These are phyloP conservation scores for Cladosporium sp. DNA, from an alignment of 2,329 filamentous ascomycete species.

Conservation along the genomic window DNA sequence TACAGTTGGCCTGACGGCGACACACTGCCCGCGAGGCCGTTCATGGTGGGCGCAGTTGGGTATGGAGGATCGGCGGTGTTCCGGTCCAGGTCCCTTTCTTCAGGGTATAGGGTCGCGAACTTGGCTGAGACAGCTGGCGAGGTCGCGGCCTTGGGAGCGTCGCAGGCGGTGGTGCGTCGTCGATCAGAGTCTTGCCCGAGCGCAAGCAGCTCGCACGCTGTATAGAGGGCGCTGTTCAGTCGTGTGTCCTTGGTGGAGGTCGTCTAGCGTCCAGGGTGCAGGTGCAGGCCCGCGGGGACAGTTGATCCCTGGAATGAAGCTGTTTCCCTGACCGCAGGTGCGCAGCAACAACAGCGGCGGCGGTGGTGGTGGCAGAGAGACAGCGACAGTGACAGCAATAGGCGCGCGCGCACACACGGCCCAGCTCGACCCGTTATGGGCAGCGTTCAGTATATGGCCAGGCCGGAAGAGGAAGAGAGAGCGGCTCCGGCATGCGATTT, in stretches of 20 bases:
- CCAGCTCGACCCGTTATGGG: constrained; percentile 20
- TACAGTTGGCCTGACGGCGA: constrained; percentile 68
- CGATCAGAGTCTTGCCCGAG: background rate
- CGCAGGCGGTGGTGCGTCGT: background rate
- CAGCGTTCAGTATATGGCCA: constrained; percentile 16
- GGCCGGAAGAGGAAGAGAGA: constrained; percentile 9
- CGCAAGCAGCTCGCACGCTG: constrained; percentile 15
- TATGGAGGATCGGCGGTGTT: constrained; percentile 13
- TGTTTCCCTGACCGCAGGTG: constrained; percentile 5
- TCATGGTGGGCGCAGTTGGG: constrained; percentile 44
- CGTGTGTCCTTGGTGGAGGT: background rate
- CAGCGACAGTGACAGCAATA: background rate
- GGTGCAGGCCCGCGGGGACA: background rate
- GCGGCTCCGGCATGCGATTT: constrained; percentile 16
- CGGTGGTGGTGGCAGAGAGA: background rate
- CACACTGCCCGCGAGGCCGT: constrained; percentile 52
- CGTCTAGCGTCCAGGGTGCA: constrained; percentile 12
- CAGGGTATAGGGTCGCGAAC: constrained; percentile 16
- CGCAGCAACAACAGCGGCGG: constrained; percentile 14
- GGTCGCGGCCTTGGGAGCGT: background rate
- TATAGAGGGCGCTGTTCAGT: background rate
- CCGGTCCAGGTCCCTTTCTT: constrained; percentile 17
- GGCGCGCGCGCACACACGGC: constrained; percentile 11
- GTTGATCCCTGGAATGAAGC: constrained; percentile 21
- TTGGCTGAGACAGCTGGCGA: constrained; percentile 22